Percentiles rank a stretch among this genome's conserved stretches.
Conservation (phyloP, 176 grass and related monocot species). For the Neostapfia colusana region DNA sequence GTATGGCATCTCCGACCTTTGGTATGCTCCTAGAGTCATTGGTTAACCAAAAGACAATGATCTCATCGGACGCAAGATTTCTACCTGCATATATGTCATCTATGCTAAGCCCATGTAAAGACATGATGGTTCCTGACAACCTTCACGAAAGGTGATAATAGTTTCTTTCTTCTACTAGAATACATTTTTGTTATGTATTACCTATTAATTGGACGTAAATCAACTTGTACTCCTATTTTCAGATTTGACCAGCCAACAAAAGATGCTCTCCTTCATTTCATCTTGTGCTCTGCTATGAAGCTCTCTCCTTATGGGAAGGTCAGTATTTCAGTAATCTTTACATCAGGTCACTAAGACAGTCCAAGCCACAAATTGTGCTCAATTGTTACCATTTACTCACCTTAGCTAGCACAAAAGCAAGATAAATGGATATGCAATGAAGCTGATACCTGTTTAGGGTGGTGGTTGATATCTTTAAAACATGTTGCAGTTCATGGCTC, state of each 20-base stretch:
- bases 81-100: slow-evolving; percentile 76
- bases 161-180: slow-evolving; percentile 33
- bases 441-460: not conserved
- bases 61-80: slow-evolving; percentile 72
- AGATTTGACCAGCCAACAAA: slow-evolving; percentile 73
- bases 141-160: slow-evolving; percentile 63
- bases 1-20: slow-evolving; percentile 63
- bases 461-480: slow-evolving; percentile 12
- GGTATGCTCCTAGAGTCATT: slow-evolving; percentile 68
- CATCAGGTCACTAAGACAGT: not conserved
- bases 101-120: slow-evolving; percentile 58
- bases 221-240: slow-evolving; percentile 39
- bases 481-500: slow-evolving; percentile 64
- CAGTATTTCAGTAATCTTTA: slow-evolving; percentile 38
- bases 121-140: slow-evolving; percentile 60
- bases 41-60: slow-evolving; percentile 73
- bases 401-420: slow-evolving; percentile 8
- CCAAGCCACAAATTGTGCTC: not conserved
- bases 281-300: slow-evolving; percentile 68
- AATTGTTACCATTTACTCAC: not conserved
- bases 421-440: slow-evolving; percentile 11
- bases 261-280: slow-evolving; percentile 60
- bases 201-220: slow-evolving; percentile 4
- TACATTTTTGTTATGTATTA: slow-evolving; percentile 1
- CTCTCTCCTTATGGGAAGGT: slow-evolving; percentile 83